Percentiles rank a stretch among this genome's conserved stretches.
Conservation (phyloP, 352 stramenopile genomes). For the Globisporangium recalcitrans region DNA sequence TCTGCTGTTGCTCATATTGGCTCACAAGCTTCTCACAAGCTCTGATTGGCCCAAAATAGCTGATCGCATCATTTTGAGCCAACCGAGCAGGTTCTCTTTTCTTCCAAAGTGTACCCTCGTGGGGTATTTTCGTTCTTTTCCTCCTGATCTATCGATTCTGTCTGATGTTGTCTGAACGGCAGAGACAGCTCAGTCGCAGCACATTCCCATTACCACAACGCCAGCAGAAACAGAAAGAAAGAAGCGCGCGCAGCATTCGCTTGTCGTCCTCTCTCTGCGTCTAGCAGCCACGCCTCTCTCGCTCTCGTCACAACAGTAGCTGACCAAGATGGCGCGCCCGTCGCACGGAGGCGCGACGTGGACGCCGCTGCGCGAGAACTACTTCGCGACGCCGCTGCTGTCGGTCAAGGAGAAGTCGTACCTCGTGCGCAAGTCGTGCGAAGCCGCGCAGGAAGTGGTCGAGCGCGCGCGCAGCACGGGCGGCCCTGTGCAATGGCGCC, state of each 20-base stretch:
- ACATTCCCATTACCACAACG: background rate
- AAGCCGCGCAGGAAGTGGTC: conserved; percentile 73
- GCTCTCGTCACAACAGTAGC: background rate
- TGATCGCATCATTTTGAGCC: too few species aligned
- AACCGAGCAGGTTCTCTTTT: too few species aligned
- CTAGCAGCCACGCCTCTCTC: too few species aligned
- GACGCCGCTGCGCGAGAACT: conserved; percentile 70
- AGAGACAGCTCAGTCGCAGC: background rate
- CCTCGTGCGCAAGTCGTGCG: conserved; percentile 75
- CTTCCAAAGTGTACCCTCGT: too few species aligned
- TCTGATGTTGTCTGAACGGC: background rate
- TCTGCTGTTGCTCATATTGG: too few species aligned
- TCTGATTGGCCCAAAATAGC: too few species aligned
- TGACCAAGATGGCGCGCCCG: conserved; percentile 8
- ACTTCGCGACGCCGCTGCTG: conserved; percentile 67
- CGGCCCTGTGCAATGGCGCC: conserved; percentile 65
- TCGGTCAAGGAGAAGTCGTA: conserved; percentile 64
- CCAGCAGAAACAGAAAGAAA: background rate
- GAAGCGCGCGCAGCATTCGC: background rate
- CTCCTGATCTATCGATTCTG: background rate
- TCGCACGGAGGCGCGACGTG: conserved; percentile 25
- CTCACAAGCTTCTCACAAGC: too few species aligned
- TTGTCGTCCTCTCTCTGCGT: background rate
- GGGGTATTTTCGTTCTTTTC: too few species aligned
- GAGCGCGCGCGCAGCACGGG: conserved; percentile 56